Evolutionary conservation across 2,329 filamentous ascomycete genomes (phyloP).

Genomic region (Beauveria australis): DNA sequence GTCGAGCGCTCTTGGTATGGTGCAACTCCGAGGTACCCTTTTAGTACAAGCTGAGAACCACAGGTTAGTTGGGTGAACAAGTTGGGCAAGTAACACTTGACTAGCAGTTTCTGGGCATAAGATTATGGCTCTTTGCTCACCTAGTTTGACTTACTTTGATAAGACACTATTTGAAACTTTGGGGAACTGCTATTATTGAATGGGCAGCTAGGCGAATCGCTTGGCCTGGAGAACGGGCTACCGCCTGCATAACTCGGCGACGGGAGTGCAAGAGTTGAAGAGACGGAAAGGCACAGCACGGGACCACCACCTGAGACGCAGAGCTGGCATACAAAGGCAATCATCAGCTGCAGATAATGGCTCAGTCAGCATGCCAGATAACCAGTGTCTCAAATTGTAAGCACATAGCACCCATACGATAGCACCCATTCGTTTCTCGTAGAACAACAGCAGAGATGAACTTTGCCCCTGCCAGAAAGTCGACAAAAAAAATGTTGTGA

Average conservation of each 20-base stretch:
- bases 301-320: too few relatives aligned
- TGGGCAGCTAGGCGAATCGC: not conserved
- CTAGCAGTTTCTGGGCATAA: too few relatives aligned
- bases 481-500: constrained; percentile 3
- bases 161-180: too few relatives aligned
- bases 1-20: not conserved
- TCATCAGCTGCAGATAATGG: too few relatives aligned
- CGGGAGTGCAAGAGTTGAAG: not conserved
- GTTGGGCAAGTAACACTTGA: not conserved
- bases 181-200: too few relatives aligned
- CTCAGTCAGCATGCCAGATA: too few relatives aligned
- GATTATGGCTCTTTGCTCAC: too few relatives aligned
- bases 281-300: not conserved
- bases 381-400: too few relatives aligned
- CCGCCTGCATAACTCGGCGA: not conserved
- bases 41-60: not conserved
- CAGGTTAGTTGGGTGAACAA: not conserved
- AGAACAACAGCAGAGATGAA: not conserved
- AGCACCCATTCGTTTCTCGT: too few relatives aligned
- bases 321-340: too few relatives aligned
- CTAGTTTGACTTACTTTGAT: too few relatives aligned
- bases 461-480: not conserved
- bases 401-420: too few relatives aligned
- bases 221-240: not conserved
- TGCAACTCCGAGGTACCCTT: not conserved